Base-by-base conservation (phyloP, 1,284 basidiomycete species). In the Moniliophthora roreri region DNA sequence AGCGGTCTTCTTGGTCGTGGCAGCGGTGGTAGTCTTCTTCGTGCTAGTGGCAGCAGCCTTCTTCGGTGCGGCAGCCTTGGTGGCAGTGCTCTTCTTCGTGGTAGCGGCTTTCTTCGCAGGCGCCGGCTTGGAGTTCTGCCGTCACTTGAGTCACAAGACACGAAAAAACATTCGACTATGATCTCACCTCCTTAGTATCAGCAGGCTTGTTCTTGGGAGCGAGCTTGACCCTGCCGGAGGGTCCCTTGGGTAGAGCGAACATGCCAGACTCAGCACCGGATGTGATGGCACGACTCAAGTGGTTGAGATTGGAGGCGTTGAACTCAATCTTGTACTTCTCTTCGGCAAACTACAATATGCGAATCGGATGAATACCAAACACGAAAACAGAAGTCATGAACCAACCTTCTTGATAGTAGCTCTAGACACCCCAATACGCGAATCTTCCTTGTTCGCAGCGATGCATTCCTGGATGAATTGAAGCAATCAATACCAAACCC, bases 371-470 rank as follows among this genome's bases (percentile, higher is more conserved):
- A 42, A 37, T 16, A 45, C 41, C 13, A 46, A 49, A 36, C 48
- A 50, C 35, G 48, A 26, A 21, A 48, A 4, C 26, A 50, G 8
- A 44, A 20, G 26, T 48, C 32, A 53, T 11, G 3, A 21, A 59
- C 62, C 16, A 39, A 77, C 80, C 84, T 92, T 93, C 80, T 93
- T 93, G 69, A 93, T 87, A 39, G 81, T 81, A 41, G 76, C 76
- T 54, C 91, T 81, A 37, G 89, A 91, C 47, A 92, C 88, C 63
- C 91, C 91, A 51, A 73, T 62, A 52, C 87, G 84, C 34, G 79
- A 74, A 38, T 89, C 88, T 49, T 82, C 82, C 56, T 82, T 81
- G 67, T 87, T 77, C 28, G 74, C 76, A 51, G 73, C 63, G 69
- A 93, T 87, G 63, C 85, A 87, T 72, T 91, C 88, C 82, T 85